phyloP scores from a whole-genome alignment of 2,329 filamentous ascomycete genomes.

The Botryotinia narcissicola region DNA sequence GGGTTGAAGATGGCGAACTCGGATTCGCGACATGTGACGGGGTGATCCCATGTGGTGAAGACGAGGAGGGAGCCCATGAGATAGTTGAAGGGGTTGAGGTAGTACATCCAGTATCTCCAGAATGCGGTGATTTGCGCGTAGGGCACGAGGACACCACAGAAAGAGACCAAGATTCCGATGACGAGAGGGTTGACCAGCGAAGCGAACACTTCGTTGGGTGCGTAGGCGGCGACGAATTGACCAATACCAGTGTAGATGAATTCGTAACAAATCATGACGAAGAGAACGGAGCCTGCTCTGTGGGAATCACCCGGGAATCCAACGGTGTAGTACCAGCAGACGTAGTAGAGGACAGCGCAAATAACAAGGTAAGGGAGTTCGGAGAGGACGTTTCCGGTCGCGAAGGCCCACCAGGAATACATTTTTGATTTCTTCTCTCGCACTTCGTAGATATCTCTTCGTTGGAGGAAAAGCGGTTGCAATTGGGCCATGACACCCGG shows the following conservation, averaged over 20 bases:
- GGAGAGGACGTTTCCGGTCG: conserved; percentile 50
- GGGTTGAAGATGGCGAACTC: conserved; percentile 49
- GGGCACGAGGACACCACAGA: conserved; percentile 74
- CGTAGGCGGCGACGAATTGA: conserved; percentile 62
- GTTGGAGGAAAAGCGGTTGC: conserved; percentile 57
- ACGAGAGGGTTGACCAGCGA: conserved; percentile 56
- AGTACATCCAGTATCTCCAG: conserved; percentile 57
- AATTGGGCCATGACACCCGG: conserved; percentile 58
- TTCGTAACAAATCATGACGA: conserved; percentile 45
- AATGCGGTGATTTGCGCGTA: conserved; percentile 65
- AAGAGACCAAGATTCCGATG: conserved; percentile 60
- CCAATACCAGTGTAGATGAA: conserved; percentile 57
- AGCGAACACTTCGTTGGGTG: conserved; percentile 59
- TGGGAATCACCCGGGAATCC: conserved; percentile 47
- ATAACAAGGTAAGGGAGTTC: conserved; percentile 48
- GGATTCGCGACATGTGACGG: conserved; percentile 46
- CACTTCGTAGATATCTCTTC: conserved; percentile 56
- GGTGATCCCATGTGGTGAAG: conserved; percentile 49
- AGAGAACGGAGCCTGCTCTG: conserved; percentile 52
- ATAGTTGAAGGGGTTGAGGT: conserved; percentile 60
- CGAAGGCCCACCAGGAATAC: conserved; percentile 59
- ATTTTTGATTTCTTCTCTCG: conserved; percentile 61
- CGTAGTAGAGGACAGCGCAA: conserved; percentile 46
- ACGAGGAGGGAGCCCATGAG: conserved; percentile 55
- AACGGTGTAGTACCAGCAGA: conserved; percentile 58